Evolutionary conservation across 1,139 yeast species (phyloP), one percentile per base, ranked within the genome.

Genomic region (Kodamaea alishanica): DNA sequence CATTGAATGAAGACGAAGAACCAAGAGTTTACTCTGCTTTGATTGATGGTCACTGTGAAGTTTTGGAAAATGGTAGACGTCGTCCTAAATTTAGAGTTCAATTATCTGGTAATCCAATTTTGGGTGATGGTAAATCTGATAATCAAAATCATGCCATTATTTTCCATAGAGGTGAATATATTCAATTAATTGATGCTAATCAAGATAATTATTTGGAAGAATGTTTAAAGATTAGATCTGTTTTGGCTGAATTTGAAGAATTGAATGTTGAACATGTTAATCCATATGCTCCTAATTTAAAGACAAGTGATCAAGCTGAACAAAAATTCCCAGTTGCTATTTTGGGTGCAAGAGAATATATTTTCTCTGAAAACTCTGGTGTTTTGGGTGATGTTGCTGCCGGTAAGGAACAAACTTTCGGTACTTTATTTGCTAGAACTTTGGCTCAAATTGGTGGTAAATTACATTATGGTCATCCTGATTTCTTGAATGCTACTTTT

Each of bases 71-170:
- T 62, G 98, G 97, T 56, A 84, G 96, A 68, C 89, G 98, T 74
- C 90, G 97, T 69, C 98, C 98, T 51, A 90, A 90, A 67, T 92
- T 89, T 69, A 85, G 98, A 78, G 83, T 92, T 52, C 97, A 90
- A 76, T 77, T 92, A 55, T 89, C 97, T 54, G 98, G 98, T 75
- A 92, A 92, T 68, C 97, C 98, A 61, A 92, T 92, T 66, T 77
- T 92, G 61, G 98, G 98, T 79, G 98, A 92, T 67, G 98, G 98
- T 82, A 92, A 92, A 70, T 87, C 97, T 58, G 98, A 92, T 79
- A 92, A 92, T 70, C 98, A 92, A 72, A 92, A 92, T 69, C 97
- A 90, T 69, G 89, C 97, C 48, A 69, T 92, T 55, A 88, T 92
- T 61, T 92, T 92, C 79, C 87, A 90, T 75, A 87, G 98, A 73